Evolutionary conservation across 1,139 yeast genomes (phyloP), one percentile per base, ranked within the genome.

Genomic region (Barnettozyma hawaiiensis): DNA sequence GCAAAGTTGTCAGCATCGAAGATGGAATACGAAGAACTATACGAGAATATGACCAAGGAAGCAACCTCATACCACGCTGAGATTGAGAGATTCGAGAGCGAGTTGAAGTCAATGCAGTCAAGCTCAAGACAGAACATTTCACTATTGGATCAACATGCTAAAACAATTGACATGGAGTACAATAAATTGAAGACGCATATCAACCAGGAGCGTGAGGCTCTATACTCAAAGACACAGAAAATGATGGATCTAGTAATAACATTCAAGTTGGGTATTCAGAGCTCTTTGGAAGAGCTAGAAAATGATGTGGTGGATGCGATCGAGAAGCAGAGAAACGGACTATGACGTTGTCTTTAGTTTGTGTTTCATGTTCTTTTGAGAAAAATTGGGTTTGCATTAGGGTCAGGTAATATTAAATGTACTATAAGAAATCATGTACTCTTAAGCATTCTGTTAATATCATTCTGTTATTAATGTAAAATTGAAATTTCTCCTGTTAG

Each of bases 201-300:
- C 20, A 65, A 70, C 41, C 67, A 69, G 35, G 70, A 75, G 40
- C 69, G 80, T 35, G 70, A 69, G 42, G 65, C 62, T 12, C 64
- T 83, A 54, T 75, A 73, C 48, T 72, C 73, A 39, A 75, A 75
- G 47, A 73, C 81, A 29, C 75, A 73, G 47, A 69, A 70, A 46
- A 70, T 81, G 55, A 75, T 85, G 44, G 78, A 79, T 45, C 69
- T 65, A 43, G 75, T 80, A 31, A 75, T 83, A 42, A 73, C 70
- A 39, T 81, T 85, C 63, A 85, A 85, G 63, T 63, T 79, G 44
- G 75, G 73, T 44, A 71, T 84, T 38, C 90, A 83, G 57, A 70
- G 72, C 26, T 69, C 76, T 32, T 63, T 81, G 35, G 79, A 77
- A 54, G 76, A 71, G 42, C 67, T 78, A 43, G 85, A 77, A 50